A percentile compares a stretch with the other conserved stretches of the same genome.
phyloP scores from a whole-genome alignment of 371 early-diverging fungal species.

The Rhizomucor pusillus region DNA sequence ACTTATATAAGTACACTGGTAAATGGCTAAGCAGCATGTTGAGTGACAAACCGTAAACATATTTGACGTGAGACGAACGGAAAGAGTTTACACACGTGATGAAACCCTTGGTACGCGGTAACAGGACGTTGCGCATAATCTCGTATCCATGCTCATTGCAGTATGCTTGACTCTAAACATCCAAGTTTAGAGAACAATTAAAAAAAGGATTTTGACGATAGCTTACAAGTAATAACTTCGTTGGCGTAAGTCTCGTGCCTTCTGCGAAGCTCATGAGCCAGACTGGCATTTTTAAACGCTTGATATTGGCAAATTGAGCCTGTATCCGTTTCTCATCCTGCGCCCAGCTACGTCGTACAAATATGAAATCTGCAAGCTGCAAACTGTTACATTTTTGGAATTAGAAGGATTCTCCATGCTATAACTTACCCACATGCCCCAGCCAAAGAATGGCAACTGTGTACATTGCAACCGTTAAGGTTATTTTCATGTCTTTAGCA shows the following conservation, averaged over 20 bases:
- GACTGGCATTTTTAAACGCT: slow-evolving; percentile 58
- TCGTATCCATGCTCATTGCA: slow-evolving; percentile 54
- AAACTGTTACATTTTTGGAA: slow-evolving; percentile 9
- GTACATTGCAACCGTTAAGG: background rate
- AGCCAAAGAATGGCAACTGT: slow-evolving; percentile 60
- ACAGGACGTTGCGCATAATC: slow-evolving; percentile 65
- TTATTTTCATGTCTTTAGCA: background rate
- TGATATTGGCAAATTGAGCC: slow-evolving; percentile 54
- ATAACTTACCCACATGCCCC: slow-evolving; percentile 58
- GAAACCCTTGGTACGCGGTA: slow-evolving; percentile 85
- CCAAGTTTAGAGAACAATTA: background rate
- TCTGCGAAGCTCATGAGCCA: slow-evolving; percentile 78
- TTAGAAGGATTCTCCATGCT: background rate
- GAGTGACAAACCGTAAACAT: slow-evolving; percentile 54
- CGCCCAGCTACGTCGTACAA: slow-evolving; percentile 67
- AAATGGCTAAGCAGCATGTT: background rate
- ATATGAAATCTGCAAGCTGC: slow-evolving; percentile 68
- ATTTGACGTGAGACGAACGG: slow-evolving; percentile 61
- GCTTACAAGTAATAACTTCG: slow-evolving; percentile 55
- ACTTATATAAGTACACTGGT: background rate
- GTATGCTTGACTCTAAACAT: slow-evolving; percentile 56
- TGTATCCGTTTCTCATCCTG: slow-evolving; percentile 64
- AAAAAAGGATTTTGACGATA: slow-evolving; percentile 5
- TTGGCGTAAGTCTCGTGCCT: slow-evolving; percentile 64
- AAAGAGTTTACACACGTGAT: slow-evolving; percentile 61